Evolutionary conservation across 768 basidiomycete genomes (phyloP), one percentile per base, ranked within the genome.

Genomic region (Leucosporidium scottii): DNA sequence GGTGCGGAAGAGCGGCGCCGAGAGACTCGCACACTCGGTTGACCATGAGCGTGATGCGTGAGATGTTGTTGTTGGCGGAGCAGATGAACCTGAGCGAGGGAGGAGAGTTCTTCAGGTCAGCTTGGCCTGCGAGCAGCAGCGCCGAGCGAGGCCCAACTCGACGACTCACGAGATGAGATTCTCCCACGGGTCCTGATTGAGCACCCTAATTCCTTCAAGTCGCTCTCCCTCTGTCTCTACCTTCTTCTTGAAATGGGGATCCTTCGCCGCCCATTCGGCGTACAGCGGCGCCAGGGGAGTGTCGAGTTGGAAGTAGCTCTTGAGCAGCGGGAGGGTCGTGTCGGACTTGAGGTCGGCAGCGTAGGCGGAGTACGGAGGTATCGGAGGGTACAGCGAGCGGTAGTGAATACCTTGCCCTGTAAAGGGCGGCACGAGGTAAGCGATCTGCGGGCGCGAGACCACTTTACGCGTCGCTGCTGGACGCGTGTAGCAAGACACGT

Each of bases 171-270:
- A 92, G 54, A 97, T 80, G 34, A 98, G 83, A 74, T 90, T 93
- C 79, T 98, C 94, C 87, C 91, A 98, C 72, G 91, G 91, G 76
- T 94, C 92, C 79, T 98, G 93, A 74, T 90, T 82, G 50, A 98
- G 78, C 66, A 97, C 86, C 62, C 93, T 80, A 55, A 94, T 89
- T 12, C 96, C 96, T 7, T 61, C 78, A 70, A 93, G 89, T 25
- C 87, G 82, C 27, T 83, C 79, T 68, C 82, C 82, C 28, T 73
- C 75, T 47, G 87, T 78, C 48, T 78, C 48, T 2, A 70, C 21
- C 62, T 62, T 72, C 30, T 64, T 81, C 28, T 84, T 81, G 76
- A 98, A 96, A 62, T 93, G 85, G 36, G 83, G 80, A 75, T 99
- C 96, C 56, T 82, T 80, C 23, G 74, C 72, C 39, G 84, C 80